These are phyloP conservation scores for Chaetoceros muelleri DNA, from an alignment of 108 stramenopile species.

Conservation along the genomic window DNA sequence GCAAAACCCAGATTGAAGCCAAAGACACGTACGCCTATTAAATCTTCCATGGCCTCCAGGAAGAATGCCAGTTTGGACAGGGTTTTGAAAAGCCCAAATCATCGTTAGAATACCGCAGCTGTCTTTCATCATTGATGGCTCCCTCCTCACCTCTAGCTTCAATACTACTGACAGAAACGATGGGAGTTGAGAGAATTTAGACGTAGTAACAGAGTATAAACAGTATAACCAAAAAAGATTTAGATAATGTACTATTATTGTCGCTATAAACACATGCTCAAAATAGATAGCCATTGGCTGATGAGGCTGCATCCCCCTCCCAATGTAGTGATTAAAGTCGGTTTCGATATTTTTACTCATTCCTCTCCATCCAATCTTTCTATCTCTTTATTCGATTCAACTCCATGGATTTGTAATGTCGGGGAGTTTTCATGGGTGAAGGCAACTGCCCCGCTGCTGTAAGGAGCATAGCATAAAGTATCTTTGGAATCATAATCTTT, in stretches of 20 bases:
- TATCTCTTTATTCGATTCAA: not conserved
- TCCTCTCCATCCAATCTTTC: not conserved
- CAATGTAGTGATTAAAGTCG: constrained; percentile 24
- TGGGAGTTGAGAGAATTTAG: too few relatives aligned
- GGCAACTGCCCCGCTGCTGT: not conserved
- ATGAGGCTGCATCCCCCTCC: constrained; percentile 34
- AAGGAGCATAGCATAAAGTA: not conserved
- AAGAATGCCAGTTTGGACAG: too few relatives aligned
- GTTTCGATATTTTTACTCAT: constrained; percentile 41
- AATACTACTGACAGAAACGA: too few relatives aligned
- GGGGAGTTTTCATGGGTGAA: not conserved
- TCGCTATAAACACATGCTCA: constrained; percentile 21
- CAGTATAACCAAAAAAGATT: not conserved
- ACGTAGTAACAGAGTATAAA: too few relatives aligned
- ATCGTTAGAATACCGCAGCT: too few relatives aligned
- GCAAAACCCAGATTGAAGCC: too few relatives aligned
- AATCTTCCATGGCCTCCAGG: too few relatives aligned
- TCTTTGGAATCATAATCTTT: not conserved
- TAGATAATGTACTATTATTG: not conserved
- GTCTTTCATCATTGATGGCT: too few relatives aligned
- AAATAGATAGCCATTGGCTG: constrained; percentile 30
- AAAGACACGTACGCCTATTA: too few relatives aligned
- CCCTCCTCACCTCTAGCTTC: too few relatives aligned
- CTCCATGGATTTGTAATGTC: not conserved
- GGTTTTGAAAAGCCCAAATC: too few relatives aligned